Conservation (phyloP, 768 basidiomycete species). For the Hygrophorus pudorinus region DNA sequence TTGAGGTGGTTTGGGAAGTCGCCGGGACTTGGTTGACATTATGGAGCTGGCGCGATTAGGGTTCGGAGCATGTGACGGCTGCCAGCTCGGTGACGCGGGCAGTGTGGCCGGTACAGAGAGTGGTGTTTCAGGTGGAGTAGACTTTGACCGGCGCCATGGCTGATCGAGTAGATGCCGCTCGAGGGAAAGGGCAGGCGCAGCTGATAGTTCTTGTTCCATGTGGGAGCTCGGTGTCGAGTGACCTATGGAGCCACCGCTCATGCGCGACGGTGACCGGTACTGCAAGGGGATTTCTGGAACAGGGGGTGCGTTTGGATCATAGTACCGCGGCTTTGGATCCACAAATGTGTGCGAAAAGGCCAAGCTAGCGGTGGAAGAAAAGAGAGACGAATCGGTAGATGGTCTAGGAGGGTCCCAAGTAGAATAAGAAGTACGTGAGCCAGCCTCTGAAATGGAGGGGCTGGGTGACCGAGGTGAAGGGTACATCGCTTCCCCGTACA, state of each 20-base stretch:
- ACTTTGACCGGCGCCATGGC: too few relatives aligned
- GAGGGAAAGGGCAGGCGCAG: too few relatives aligned
- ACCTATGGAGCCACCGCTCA: too few relatives aligned
- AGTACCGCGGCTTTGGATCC: slow-evolving; percentile 33
- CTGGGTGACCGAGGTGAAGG: slow-evolving; percentile 18
- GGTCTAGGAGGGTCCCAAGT: slow-evolving; percentile 28
- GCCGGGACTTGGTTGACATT: slow-evolving; percentile 3
- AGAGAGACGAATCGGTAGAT: slow-evolving; percentile 38
- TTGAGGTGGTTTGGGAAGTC: not conserved
- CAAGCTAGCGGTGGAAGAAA: slow-evolving; percentile 27
- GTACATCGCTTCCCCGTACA: too few relatives aligned
- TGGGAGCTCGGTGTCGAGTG: too few relatives aligned
- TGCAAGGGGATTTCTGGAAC: slow-evolving; percentile 28
- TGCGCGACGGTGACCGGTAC: slow-evolving; percentile 10
- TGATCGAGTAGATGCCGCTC: too few relatives aligned
- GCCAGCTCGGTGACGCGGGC: too few relatives aligned
- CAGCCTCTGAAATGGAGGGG: slow-evolving; percentile 13
- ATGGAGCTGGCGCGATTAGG: slow-evolving; percentile 3
- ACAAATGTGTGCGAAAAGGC: slow-evolving; percentile 39
- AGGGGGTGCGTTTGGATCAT: slow-evolving; percentile 23
- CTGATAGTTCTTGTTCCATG: too few relatives aligned
- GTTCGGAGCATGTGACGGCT: too few relatives aligned
- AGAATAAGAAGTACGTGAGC: slow-evolving; percentile 7
- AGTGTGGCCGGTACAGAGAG: too few relatives aligned
- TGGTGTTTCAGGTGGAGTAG: too few relatives aligned